These are phyloP conservation scores for Chaetomium cochliodes DNA, from an alignment of 495 filamentous ascomycete genomes.

Conservation along the genomic window DNA sequence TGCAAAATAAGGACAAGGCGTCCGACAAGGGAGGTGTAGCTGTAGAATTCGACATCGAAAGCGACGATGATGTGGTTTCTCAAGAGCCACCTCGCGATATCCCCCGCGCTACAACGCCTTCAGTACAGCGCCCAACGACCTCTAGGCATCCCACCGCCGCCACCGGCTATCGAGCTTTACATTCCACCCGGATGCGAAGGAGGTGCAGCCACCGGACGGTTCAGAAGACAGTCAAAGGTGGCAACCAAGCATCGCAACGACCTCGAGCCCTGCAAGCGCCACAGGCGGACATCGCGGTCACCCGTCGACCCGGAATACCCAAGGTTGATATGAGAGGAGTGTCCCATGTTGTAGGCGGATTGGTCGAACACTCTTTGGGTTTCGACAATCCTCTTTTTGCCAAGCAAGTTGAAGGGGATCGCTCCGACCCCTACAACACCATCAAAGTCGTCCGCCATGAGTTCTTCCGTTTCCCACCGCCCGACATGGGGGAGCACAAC, in stretches of 20 bases:
- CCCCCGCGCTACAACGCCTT: background rate
- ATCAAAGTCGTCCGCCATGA: background rate
- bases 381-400: constrained; percentile 3
- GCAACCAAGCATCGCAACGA: background rate
- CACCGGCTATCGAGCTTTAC: background rate
- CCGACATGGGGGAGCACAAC: constrained; percentile 15
- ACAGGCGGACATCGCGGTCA: too few relatives aligned
- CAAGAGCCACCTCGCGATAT: background rate
- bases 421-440: background rate
- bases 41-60: background rate
- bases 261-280: background rate
- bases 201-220: background rate
- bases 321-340: background rate
- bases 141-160: background rate
- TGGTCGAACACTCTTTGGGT: constrained; percentile 4
- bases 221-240: background rate
- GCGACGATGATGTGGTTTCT: background rate
- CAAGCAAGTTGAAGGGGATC: background rate
- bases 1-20: background rate
- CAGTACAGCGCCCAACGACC: background rate
- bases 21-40: background rate
- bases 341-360: background rate
- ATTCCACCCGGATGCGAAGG: too few relatives aligned
- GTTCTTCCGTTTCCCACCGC: constrained; percentile 7
- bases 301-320: background rate